Conservation (phyloP, 257 asterid species). For the Gentiana straminea region DNA sequence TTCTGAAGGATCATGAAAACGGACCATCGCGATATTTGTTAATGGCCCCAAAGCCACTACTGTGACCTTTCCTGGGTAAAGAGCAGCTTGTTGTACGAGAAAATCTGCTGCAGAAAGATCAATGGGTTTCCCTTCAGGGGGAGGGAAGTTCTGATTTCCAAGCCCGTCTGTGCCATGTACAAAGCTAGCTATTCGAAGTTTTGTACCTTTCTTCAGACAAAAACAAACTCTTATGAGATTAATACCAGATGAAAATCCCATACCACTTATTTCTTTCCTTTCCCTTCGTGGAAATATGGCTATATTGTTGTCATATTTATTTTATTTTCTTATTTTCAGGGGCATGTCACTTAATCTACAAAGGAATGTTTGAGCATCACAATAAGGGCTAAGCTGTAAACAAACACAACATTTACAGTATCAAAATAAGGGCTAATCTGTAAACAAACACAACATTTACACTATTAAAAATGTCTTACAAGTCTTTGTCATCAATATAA, state of each 20-base stretch:
- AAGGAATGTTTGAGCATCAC: too few relatives aligned
- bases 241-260: not conserved
- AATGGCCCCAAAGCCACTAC: constrained; percentile 98
- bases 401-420: too few relatives aligned
- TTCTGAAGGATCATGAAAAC: constrained; percentile 7
- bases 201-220: constrained; percentile 73
- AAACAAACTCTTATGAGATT: not conserved
- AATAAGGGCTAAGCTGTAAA: too few relatives aligned
- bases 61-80: constrained; percentile 75
- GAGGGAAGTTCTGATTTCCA: constrained; percentile 96
- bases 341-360: too few relatives aligned
- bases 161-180: constrained; percentile 98
- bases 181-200: constrained; percentile 88
- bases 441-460: too few relatives aligned
- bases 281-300: too few relatives aligned
- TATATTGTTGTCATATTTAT: too few relatives aligned
- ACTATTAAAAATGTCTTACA: too few relatives aligned
- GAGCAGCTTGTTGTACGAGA: constrained; percentile 59
- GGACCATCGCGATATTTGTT: constrained; percentile 84
- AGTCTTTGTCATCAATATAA: too few relatives aligned
- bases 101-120: constrained; percentile 72
- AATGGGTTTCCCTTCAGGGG: constrained; percentile 69
- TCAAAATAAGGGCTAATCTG: too few relatives aligned
- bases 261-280: not conserved
- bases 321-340: too few relatives aligned